Evolutionary conservation across 73 alveolate genomes (phyloP), one percentile per base, ranked within the genome.

Genomic region (Symbiodinium natans): DNA sequence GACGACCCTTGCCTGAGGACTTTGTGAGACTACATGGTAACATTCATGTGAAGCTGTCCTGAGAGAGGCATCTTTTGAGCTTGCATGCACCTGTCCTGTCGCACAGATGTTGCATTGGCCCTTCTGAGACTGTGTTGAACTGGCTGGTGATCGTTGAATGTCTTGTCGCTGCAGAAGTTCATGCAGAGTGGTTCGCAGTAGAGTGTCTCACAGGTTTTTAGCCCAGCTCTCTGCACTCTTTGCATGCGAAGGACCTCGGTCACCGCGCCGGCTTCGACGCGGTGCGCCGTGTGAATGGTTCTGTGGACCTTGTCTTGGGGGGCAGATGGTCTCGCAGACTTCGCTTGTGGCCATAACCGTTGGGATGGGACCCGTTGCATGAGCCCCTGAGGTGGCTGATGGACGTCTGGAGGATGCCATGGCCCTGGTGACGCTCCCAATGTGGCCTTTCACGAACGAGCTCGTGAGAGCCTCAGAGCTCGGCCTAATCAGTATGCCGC

Each of bases 401-500:
- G 40, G 48, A 43, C 97, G 97, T 33, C 31, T 90, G 54, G 88
- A 40, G 13, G 89, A 90, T 31, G 97, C 97, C 40, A 19, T 90
- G 87, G 88, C 75, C 48, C 80, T 90, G 75, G 89, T 80, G 1
- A 39, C 77, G 1, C 31, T 27, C 80, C 36, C 88, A 21, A 5
- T 90, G 41, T 90, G 97, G 97, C 97, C 97, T 54, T 90, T 90
- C 97, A 90, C 97, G 56, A 90, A 90, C n/a, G 97, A 90, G 39
- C 75, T 41, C 41, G 97, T 31, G 68, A 11, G 74, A 34, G 74
- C 41, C 56, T 19, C 73, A 21, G 25, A 41, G 86, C 19, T 33
- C 39, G 21, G 33, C n/a, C n/a, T n/a, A n/a, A n/a, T n/a, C n/a
- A n/a, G n/a, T n/a, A 74, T 56, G 75, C 27, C 27, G 17, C 27